Evolutionary conservation across 2,329 filamentous ascomycete genomes (phyloP), one percentile per base, ranked within the genome.

Genomic region (Pyrenophora tritici-repentis): DNA sequence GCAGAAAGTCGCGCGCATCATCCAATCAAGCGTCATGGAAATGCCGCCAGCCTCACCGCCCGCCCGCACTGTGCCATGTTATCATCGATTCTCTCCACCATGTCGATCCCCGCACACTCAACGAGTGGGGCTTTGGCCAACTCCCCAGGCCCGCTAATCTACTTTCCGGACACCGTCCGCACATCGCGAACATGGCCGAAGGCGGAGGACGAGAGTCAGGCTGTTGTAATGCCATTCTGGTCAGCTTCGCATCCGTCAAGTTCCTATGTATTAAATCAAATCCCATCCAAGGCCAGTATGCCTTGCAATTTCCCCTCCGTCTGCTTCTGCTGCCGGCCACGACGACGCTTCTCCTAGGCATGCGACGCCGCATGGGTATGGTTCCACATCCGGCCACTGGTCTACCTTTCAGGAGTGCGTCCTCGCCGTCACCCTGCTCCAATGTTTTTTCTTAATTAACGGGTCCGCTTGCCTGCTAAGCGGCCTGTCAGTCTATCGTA

Each of bases 11-110:
- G 13, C 7, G 24, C 16, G 38, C 41, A 34, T 38, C 40, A 39
- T 45, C 67, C 65, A 68, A 48, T 65, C 42, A 57, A 8, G 6
- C 14, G 29, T 45, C 47, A 34, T 42, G 52, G 41, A 47, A 22
- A 38, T 16, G 4, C 33, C 13, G 24, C 22, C 35, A 3, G 13
- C 35, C 10, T 66, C 60, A 68, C 64, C 65, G 63, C 64, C 62
- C 55, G 45, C 43, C 37, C 18, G 16, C 42, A 38, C 49, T 38
- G 24, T n/a, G 48, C 44, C 43, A n/a, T 32, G 38, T 20, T 42
- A 34, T 52, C 49, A 63, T 58, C 66, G 66, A 70, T 69, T 57
- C 42, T 49, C 50, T 38, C 43, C 50, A 55, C 56, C 64, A 59
- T 50, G 57, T 47, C 65, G 65, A 70, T 71, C 59, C 38, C 47